Evolutionary conservation across 73 alveolate genomes (phyloP).

Genomic region (Durusdinium trenchii): DNA sequence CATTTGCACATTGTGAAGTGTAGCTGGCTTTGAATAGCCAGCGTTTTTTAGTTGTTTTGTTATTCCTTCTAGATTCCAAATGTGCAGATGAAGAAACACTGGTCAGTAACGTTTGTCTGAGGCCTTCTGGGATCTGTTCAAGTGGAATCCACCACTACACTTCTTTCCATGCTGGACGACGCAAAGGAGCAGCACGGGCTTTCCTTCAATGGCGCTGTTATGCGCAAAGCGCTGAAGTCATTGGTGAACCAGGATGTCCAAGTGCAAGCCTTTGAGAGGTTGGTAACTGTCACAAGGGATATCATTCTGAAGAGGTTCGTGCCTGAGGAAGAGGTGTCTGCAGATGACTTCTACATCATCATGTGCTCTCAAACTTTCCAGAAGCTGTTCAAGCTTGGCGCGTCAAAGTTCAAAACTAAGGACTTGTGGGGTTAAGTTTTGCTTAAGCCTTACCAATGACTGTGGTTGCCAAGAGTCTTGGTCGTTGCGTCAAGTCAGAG

Average conservation of each 20-base stretch:
- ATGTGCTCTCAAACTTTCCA: neutral
- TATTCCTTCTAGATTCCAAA: too few species aligned
- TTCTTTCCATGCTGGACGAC: neutral
- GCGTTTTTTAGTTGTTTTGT: neutral
- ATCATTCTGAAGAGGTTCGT: neutral
- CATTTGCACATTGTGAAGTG: too few species aligned
- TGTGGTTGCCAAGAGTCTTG: too few species aligned
- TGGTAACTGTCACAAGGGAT: neutral
- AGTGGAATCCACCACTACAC: neutral
- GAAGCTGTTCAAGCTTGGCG: neutral
- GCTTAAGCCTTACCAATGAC: too few species aligned
- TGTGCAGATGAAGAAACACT: too few species aligned
- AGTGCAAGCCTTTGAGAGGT: neutral
- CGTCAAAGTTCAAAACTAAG: neutral
- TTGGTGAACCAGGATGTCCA: neutral
- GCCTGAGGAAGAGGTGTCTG: neutral
- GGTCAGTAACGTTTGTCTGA: too few species aligned
- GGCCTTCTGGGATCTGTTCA: neutral
- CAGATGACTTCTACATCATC: neutral
- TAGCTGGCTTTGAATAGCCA: neutral
- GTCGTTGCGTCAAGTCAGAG: too few species aligned
- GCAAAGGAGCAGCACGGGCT: neutral
- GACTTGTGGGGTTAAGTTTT: too few species aligned
- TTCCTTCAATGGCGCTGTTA: neutral
- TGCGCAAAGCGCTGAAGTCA: neutral